Base-by-base conservation (phyloP, 2,329 filamentous ascomycete genomes). In the Colletotrichum lindemuthianum region DNA sequence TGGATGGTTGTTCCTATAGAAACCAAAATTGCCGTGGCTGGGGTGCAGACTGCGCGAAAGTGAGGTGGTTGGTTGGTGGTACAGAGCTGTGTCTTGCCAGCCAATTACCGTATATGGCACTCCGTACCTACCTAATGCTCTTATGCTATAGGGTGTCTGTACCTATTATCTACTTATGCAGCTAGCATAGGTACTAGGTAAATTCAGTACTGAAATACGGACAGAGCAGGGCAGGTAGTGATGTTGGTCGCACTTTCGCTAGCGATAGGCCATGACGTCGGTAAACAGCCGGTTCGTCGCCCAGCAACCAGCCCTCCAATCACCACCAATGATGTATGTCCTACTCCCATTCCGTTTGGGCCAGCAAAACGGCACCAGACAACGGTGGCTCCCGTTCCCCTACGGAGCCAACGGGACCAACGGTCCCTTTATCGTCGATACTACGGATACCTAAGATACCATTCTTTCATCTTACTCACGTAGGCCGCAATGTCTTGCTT, bases 181-280 rank as follows among this genome's bases (percentile, higher is more conserved):
- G n/a, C 24, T 24, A 24, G 24, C 24, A 5, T 24, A 24, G n/a
- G n/a, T n/a, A n/a, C n/a, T 24, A 24, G 24, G 24, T 24, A 24
- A 24, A 24, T 24, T 24, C 24, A 24, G 24, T 24, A 24, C 24
- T 40, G 13, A 40, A 13, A 13, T 40, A 40, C 37, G 37, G 37
- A 40, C 37, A 13, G 37, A 40, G 37, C 9, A 10, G 37, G 37
- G 37, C 37, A 7, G 37, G 7, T 12, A 39, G 12, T 8, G 37
- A 39, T n/a, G n/a, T n/a, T n/a, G n/a, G n/a, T n/a, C n/a, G n/a
- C n/a, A 24, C 24, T 24, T 24, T 24, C 24, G 24, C 24, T 24
- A 24, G 24, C 24, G 24, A 24, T 24, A 24, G 24, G 24, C 32
- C 53, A 72, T 77, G 74, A 76, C 75, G 73, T 76, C 72, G 68